Conservation (phyloP, 1,139 yeast genomes). For the Pichia sp. region DNA sequence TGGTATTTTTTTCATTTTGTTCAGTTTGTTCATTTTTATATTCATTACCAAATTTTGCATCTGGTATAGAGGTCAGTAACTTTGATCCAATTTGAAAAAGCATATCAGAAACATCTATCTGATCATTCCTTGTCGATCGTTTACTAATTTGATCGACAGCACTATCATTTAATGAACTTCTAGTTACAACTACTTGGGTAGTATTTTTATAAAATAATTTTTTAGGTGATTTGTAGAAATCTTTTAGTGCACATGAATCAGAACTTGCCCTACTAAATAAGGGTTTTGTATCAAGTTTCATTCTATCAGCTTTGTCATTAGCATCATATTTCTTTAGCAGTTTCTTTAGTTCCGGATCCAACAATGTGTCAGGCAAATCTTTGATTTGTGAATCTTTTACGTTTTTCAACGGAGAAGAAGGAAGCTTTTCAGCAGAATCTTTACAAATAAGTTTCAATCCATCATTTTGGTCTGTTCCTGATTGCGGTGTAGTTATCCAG, state of each 20-base stretch:
- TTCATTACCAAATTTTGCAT: not conserved
- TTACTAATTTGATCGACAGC: constrained; percentile 17
- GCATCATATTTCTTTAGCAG: constrained; percentile 19
- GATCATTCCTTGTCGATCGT: not conserved
- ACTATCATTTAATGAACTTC: constrained; percentile 22
- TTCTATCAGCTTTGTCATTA: not conserved
- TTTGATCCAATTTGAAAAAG: constrained; percentile 21
- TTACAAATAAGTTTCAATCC: not conserved
- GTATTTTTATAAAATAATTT: not conserved
- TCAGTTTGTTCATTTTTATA: not conserved
- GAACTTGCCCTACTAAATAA: constrained; percentile 16
- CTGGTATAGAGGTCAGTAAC: not conserved
- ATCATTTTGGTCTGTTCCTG: not conserved
- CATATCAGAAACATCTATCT: constrained; percentile 23
- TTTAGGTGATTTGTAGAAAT: not conserved
- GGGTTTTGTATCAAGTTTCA: not conserved
- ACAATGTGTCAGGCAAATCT: constrained; percentile 8
- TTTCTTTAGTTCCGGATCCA: constrained; percentile 25
- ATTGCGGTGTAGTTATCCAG: constrained; percentile 29
- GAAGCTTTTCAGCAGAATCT: constrained; percentile 3
- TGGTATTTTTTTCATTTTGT: not conserved
- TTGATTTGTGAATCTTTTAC: not conserved
- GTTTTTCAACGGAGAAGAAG: constrained; percentile 15
- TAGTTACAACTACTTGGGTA: constrained; percentile 22
- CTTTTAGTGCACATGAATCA: constrained; percentile 19